phyloP scores from a whole-genome alignment of 495 filamentous ascomycete species.

The Pyronema domesticum region DNA sequence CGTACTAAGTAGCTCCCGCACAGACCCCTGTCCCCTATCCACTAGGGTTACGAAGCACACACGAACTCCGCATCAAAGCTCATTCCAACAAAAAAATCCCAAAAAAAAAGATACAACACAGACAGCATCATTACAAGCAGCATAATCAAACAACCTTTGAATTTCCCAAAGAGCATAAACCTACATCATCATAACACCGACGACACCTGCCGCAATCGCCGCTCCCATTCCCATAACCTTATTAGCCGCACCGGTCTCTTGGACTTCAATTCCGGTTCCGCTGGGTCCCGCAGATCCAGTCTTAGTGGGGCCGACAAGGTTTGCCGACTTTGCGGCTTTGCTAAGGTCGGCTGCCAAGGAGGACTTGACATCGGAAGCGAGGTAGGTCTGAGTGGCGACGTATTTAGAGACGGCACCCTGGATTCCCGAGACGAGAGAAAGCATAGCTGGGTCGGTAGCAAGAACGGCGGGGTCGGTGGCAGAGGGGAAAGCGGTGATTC shows the following conservation, averaged over 20 bases:
- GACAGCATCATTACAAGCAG: no score
- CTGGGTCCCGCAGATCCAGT: not conserved
- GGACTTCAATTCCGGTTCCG: not conserved
- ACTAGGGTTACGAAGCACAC: no score
- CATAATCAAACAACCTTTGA: no score
- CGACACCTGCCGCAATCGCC: not conserved
- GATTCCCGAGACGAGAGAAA: not conserved
- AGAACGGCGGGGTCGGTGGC: not conserved
- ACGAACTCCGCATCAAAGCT: no score
- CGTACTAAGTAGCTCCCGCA: no score
- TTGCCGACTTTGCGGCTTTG: not conserved
- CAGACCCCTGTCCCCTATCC: no score
- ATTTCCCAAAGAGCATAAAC: not conserved
- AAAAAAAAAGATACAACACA: no score
- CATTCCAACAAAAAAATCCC: no score
- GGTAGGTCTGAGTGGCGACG: not conserved
- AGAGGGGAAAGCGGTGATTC: not conserved
- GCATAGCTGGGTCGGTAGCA: not conserved
- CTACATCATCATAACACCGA: not conserved
- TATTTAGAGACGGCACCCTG: not conserved
- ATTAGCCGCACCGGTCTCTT: not conserved
- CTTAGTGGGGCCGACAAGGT: not conserved
- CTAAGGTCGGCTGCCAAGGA: not conserved
- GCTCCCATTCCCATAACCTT: not conserved
- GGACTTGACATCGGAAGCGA: not conserved